Percentiles rank a stretch among this genome's conserved stretches.
Conservation (phyloP, 768 basidiomycete genomes). For the Lactarius sp. region DNA sequence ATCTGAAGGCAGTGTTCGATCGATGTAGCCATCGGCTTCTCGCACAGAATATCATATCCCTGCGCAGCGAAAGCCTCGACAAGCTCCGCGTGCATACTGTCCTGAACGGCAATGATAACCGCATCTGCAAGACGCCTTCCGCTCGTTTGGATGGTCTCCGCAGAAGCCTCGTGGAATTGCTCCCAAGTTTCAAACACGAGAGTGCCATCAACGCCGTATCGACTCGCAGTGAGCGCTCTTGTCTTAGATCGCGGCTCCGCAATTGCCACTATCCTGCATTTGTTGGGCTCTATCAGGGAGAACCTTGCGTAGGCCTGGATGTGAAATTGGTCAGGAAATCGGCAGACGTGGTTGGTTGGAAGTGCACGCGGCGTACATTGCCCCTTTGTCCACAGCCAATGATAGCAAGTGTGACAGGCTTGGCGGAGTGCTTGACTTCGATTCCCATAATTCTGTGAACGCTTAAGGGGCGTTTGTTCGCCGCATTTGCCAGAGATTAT, state of each 20-base stretch:
- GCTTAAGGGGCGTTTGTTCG: neutral
- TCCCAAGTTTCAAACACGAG: constrained; percentile 70
- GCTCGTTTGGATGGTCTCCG: constrained; percentile 54
- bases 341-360: neutral
- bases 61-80: constrained; percentile 70
- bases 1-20: constrained; percentile 71
- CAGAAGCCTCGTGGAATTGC: constrained; percentile 63
- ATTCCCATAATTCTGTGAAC: constrained; percentile 26
- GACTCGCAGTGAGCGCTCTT: constrained; percentile 49
- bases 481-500: neutral
- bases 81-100: constrained; percentile 71
- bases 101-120: constrained; percentile 75
- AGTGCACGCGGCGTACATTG: constrained; percentile 42
- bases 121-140: constrained; percentile 79
- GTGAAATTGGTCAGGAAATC: neutral
- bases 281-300: constrained; percentile 51
- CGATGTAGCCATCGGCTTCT: constrained; percentile 87
- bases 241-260: constrained; percentile 77
- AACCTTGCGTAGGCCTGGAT: constrained; percentile 59
- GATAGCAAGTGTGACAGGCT: constrained; percentile 65
- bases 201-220: constrained; percentile 57
- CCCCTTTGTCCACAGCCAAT: constrained; percentile 85
- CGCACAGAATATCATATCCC: constrained; percentile 86
- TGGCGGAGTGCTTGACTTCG: constrained; percentile 16
- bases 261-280: constrained; percentile 76